A percentile compares a stretch with the other conserved stretches of the same genome.
These are phyloP conservation scores for Saturnispora zaruensis DNA, from an alignment of 805 yeast genomes.

Conservation along the genomic window DNA sequence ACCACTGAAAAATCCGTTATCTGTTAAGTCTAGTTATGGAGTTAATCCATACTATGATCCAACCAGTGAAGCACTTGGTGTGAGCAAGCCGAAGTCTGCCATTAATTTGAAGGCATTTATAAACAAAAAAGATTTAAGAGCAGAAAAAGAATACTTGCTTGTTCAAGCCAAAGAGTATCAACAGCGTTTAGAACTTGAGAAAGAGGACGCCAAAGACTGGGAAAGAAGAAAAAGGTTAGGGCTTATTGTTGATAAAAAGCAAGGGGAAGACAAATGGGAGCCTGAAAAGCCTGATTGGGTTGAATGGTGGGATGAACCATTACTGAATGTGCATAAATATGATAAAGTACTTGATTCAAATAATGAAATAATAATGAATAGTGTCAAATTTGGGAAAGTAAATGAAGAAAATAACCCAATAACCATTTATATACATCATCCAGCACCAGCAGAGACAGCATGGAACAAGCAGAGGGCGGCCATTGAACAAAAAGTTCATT, in stretches of 20 bases:
- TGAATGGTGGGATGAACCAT: constrained; percentile 88
- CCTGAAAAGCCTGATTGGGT: constrained; percentile 52
- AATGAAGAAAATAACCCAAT: constrained; percentile 40
- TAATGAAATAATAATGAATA: constrained; percentile 23
- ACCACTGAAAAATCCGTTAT: not conserved
- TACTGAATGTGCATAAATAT: constrained; percentile 33
- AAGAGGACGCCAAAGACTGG: constrained; percentile 28
- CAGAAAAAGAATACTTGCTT: not conserved
- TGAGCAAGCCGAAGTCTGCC: not conserved
- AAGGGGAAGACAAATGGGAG: constrained; percentile 42
- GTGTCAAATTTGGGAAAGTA: constrained; percentile 28
- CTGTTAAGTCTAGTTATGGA: not conserved
- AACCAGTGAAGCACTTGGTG: not conserved
- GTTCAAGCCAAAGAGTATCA: not conserved
- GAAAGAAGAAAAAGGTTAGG: constrained; percentile 17
- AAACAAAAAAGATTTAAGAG: not conserved
- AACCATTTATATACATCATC: constrained; percentile 74
- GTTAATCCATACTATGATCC: constrained; percentile 8
- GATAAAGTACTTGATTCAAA: constrained; percentile 31
- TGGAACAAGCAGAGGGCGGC: constrained; percentile 34
- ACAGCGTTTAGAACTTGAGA: constrained; percentile 9
- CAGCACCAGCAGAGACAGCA: constrained; percentile 54
- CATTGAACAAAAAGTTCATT: constrained; percentile 36
- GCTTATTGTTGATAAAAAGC: constrained; percentile 39
- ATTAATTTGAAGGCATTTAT: not conserved